phyloP scores from a whole-genome alignment of 345 rosid genomes.

The Eucalyptus sp. region DNA sequence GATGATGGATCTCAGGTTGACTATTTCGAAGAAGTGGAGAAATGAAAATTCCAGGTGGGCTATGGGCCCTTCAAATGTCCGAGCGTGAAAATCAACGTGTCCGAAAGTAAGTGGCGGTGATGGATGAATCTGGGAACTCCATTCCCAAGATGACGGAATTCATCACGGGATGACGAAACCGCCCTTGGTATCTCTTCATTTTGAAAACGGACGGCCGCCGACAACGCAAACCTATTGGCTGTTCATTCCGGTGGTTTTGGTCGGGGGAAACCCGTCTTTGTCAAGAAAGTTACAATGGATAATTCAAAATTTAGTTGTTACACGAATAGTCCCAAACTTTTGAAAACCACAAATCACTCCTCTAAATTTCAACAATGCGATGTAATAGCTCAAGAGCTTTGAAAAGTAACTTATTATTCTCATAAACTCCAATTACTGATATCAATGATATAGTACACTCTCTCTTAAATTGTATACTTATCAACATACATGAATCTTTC shows the following conservation, averaged over 20 bases:
- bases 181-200: not conserved
- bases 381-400: accelerated
- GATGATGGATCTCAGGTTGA: not conserved
- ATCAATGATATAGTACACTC: accelerated
- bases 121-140: not conserved
- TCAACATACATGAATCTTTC: accelerated
- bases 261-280: not conserved
- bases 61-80: not conserved
- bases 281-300: not conserved
- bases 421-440: too few species aligned
- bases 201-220: not conserved
- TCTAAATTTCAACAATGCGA: not conserved
- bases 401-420: not conserved
- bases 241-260: not conserved
- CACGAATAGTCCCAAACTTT: not conserved
- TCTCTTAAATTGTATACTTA: accelerated
- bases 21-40: not conserved
- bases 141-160: not conserved
- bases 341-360: not conserved
- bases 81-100: not conserved
- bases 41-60: not conserved
- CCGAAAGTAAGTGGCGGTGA: not conserved
- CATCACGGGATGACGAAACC: not conserved
- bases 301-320: not conserved
- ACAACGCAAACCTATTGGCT: not conserved